Evolutionary conservation across 495 filamentous ascomycete genomes (phyloP).

Genomic region (Aspergillus affinis): DNA sequence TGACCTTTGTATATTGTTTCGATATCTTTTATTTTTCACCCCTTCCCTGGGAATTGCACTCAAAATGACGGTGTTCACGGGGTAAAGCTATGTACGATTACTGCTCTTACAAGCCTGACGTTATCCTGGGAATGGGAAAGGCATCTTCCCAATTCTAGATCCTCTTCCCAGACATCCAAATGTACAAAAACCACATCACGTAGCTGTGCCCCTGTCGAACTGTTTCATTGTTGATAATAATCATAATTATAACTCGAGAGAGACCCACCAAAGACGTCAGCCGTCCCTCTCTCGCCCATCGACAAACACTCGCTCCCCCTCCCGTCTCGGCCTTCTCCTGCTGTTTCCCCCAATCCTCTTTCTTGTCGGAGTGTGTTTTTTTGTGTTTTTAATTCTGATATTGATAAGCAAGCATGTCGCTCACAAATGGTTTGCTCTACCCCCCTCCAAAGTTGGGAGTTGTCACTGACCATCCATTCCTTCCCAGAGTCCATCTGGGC

Average conservation of each 20-base stretch:
- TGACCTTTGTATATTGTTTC: conserved; percentile 3
- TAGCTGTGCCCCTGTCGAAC: no score
- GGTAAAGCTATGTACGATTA: background rate
- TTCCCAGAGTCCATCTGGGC: conserved; percentile 67
- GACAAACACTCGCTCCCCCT: background rate
- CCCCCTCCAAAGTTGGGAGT: background rate
- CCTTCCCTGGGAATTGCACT: background rate
- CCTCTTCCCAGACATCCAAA: no score
- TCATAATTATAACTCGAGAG: no score
- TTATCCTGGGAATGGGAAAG: no score
- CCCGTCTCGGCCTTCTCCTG: background rate
- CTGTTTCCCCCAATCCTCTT: background rate
- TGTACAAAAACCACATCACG: no score
- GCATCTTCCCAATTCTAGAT: no score
- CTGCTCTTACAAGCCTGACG: background rate
- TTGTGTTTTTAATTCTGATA: background rate
- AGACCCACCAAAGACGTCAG: background rate
- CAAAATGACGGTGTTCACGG: background rate
- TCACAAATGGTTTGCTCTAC: conserved; percentile 41
- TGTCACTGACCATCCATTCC: conserved; percentile 8
- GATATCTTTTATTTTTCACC: background rate
- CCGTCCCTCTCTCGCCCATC: background rate
- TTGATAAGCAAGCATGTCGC: conserved; percentile 35
- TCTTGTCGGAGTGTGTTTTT: background rate
- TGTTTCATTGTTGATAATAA: no score